These are phyloP conservation scores for Fusarium sp. DNA, from an alignment of 2,329 filamentous ascomycete species.

Conservation along the genomic window DNA sequence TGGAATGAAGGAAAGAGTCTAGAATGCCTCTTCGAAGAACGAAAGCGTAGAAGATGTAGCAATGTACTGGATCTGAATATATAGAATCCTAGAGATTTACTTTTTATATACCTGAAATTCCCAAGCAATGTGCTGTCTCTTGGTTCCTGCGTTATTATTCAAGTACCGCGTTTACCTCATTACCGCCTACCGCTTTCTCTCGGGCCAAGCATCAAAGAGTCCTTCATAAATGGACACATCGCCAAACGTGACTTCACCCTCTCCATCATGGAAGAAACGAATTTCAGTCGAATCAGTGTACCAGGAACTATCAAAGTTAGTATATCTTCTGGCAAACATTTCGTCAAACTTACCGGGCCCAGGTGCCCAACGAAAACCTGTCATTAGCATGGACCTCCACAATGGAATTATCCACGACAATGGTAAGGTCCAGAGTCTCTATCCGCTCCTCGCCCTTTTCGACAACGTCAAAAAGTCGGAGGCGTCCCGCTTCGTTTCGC, in stretches of 20 bases:
- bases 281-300: constrained; percentile 48
- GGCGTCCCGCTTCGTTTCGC: constrained; percentile 49
- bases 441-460: constrained; percentile 43
- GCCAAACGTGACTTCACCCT: constrained; percentile 44
- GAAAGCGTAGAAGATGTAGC: background rate
- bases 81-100: background rate
- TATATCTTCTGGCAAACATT: background rate
- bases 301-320: constrained; percentile 47
- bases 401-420: constrained; percentile 52
- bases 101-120: background rate
- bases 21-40: background rate
- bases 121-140: background rate
- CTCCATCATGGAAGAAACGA: constrained; percentile 49
- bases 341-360: constrained; percentile 50
- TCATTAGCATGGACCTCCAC: constrained; percentile 53
- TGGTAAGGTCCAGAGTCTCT: constrained; percentile 51
- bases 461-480: constrained; percentile 52
- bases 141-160: background rate
- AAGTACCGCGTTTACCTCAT: background rate
- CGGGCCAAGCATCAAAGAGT: constrained; percentile 51
- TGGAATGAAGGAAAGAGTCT: background rate
- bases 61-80: background rate
- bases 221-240: constrained; percentile 49
- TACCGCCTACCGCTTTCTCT: constrained; percentile 29
- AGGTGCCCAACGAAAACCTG: constrained; percentile 53